Evolutionary conservation across 129 eudicot genomes (phyloP), one percentile per base, ranked within the genome.

Genomic region (Silybum marianum): DNA sequence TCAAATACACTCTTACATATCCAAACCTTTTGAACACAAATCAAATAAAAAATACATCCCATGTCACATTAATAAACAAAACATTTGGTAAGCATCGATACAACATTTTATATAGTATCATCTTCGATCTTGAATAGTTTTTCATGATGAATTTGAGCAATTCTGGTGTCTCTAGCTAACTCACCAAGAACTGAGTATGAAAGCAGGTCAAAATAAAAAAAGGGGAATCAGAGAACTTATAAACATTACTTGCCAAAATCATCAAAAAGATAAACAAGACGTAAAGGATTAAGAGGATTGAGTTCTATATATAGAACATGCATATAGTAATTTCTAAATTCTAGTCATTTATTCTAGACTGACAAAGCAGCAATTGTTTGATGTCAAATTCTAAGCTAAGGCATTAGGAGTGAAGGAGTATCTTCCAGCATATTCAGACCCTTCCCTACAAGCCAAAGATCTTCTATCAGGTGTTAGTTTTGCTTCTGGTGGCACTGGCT

Each of bases 401-500:
- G 90, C 81, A 80, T 7, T 93, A 11, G 96, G 94, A 25, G 81
- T 93, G 8, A 89, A 83, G 80, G 91, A 89, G 9, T 44, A 86
- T 12, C 46, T 93, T 74, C 97, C 98, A 30, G 90, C 98, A 34
- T 91, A 87, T 68, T 72, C 86, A 5, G 94, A 91, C 62, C 88
- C 97, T 6, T 51, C 34, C 11, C 0, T 87, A 81, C 74, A 77
- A 40, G 78, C 58, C 30, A 8, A 86, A 22, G 94, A 93, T 72
- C 90, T 93, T 26, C 81, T 32, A 11, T 89, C 91, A 0, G 98
- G 98, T 11, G 94, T 93, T 42, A 93, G 97, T 77, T 93, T 93
- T 87, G 98, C 94, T 28, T 93, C 98, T 1, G 98, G 88, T 7
- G 98, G 87, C 63, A 63, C 80, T 26, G 94, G 98, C 34, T 89